Conservation (phyloP, 169 alveolate species). For the Eimeria sp. region DNA sequence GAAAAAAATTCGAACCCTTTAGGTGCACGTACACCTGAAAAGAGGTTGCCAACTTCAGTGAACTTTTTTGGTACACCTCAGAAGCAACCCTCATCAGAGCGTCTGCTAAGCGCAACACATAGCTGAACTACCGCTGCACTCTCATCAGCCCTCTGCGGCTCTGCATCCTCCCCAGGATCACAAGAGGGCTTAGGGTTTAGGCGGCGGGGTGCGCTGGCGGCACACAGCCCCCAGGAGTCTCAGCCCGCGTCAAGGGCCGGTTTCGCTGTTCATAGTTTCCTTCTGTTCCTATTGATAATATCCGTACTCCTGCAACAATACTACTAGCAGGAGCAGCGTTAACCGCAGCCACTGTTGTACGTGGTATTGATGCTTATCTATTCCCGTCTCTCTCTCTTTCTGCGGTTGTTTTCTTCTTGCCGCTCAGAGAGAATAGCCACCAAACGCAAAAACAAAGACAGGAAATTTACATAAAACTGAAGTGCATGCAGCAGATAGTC, state of each 20-base stretch:
- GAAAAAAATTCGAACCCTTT: neutral
- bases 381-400: constrained; percentile 15
- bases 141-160: neutral
- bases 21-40: constrained; percentile 29
- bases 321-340: neutral
- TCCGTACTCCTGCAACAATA: neutral
- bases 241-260: neutral
- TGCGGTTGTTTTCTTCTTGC: constrained; percentile 48
- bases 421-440: constrained; percentile 66
- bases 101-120: neutral
- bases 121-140: neutral
- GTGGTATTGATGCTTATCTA: neutral
- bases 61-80: neutral
- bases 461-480: constrained; percentile 50
- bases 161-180: neutral
- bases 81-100: neutral
- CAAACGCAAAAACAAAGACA: constrained; percentile 47
- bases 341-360: neutral
- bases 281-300: neutral
- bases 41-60: neutral
- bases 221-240: neutral
- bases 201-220: neutral
- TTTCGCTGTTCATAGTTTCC: neutral
- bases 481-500: constrained; percentile 76
- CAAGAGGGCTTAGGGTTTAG: neutral